A percentile compares a stretch with the other conserved stretches of the same genome.
phyloP scores from a whole-genome alignment of 345 rosid species.

The Angophora floribunda region DNA sequence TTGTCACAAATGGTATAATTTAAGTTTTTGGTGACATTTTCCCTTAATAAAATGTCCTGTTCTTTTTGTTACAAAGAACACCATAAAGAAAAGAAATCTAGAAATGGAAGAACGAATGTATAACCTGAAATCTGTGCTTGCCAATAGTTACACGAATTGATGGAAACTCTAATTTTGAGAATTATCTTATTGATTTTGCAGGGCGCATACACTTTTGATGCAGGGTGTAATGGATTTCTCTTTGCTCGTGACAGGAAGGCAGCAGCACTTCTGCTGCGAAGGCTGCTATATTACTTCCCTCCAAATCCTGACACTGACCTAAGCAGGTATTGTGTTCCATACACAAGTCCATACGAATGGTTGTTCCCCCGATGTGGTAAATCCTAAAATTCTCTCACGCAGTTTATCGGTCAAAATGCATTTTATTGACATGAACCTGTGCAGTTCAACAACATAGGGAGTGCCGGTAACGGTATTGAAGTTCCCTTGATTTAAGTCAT shows the following conservation, averaged over 20 bases:
- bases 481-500: background rate
- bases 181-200: conserved; percentile 9
- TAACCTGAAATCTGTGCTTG: background rate
- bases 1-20: too few species aligned
- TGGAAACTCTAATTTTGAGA: background rate
- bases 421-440: background rate
- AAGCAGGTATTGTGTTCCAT: conserved; percentile 35
- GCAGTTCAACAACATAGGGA: background rate
- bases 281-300: conserved; percentile 81
- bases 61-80: background rate
- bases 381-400: background rate
- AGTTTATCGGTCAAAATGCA: background rate
- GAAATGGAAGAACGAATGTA: too few species aligned
- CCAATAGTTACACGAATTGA: background rate
- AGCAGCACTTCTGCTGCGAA: conserved; percentile 64
- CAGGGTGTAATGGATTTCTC: conserved; percentile 89
- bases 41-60: too few species aligned
- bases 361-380: background rate
- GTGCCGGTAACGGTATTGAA: background rate
- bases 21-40: too few species aligned
- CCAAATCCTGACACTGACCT: conserved; percentile 64
- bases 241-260: conserved; percentile 54
- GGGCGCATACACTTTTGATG: conserved; percentile 95
- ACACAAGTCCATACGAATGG: background rate
- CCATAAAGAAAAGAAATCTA: background rate